Evolutionary conservation across 306 rosid genomes (phyloP).

Genomic region (Rubus parviflorus): DNA sequence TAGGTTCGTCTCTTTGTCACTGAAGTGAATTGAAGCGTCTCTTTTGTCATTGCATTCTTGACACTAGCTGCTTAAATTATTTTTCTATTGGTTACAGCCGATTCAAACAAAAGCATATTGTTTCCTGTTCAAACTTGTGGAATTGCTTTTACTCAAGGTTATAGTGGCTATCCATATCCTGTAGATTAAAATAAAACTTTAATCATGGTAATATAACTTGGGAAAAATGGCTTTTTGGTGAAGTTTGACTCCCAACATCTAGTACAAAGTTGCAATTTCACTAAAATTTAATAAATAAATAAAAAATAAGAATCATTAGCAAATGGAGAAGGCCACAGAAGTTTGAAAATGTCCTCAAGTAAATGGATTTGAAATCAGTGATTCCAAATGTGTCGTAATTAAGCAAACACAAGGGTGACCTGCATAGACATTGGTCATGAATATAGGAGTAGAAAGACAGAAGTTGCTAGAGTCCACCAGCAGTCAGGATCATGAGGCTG

Average conservation of each 20-base stretch:
- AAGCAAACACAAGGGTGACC: background rate
- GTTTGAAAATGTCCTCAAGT: background rate
- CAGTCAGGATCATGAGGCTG: slow-evolving; percentile 2
- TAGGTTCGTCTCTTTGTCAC: slow-evolving; percentile 5
- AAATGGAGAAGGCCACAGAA: background rate
- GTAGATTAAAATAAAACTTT: background rate
- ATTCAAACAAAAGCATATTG: slow-evolving; percentile 11
- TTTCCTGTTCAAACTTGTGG: slow-evolving; percentile 9
- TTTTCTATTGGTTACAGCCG: background rate
- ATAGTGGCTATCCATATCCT: background rate
- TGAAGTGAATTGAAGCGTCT: background rate
- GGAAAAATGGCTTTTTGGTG: background rate
- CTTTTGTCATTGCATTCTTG: slow-evolving; percentile 3
- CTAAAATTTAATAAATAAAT: background rate
- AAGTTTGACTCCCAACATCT: background rate
- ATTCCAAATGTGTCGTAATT: background rate
- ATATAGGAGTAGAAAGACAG: background rate
- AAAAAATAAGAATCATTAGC: background rate
- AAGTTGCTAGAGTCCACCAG: slow-evolving; percentile 5
- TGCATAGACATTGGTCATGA: background rate
- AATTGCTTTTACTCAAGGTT: background rate
- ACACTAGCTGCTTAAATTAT: background rate
- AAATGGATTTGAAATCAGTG: background rate
- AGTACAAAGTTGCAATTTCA: background rate
- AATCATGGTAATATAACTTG: background rate